These are phyloP conservation scores for Erysimum cheiranthoides DNA, from an alignment of 345 rosid species.

Conservation along the genomic window DNA sequence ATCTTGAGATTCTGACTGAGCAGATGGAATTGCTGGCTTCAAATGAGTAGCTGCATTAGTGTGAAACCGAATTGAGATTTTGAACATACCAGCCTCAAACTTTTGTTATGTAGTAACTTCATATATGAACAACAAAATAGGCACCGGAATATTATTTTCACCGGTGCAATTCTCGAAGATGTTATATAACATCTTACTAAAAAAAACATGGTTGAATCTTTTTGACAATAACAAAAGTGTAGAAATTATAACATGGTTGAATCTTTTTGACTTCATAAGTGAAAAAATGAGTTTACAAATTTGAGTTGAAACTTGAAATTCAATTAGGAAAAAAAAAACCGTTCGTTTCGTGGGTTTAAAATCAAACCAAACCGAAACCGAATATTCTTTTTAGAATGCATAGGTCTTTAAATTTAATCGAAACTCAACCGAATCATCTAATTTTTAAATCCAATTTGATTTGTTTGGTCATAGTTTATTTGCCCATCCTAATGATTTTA, in stretches of 20 bases:
- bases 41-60: constrained; percentile 24
- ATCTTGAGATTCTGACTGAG: constrained; percentile 62
- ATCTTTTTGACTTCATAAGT: not conserved
- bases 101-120: constrained; percentile 19
- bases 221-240: too few relatives aligned
- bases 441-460: too few relatives aligned
- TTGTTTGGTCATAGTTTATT: not conserved
- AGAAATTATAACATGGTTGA: constrained; percentile 1
- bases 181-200: not conserved
- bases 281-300: not conserved
- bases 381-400: too few relatives aligned
- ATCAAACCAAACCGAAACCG: not conserved
- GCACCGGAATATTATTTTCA: not conserved
- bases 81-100: constrained; percentile 32
- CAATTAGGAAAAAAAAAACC: too few relatives aligned
- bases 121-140: constrained; percentile 1
- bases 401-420: too few relatives aligned
- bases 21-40: constrained; percentile 62
- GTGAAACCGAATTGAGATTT: not conserved
- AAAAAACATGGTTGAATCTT: not conserved
- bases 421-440: too few relatives aligned
- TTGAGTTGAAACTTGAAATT: not conserved
- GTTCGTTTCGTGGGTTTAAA: too few relatives aligned
- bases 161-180: not conserved
- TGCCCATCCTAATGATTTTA: not conserved